Conservation (phyloP, 2,329 filamentous ascomycete genomes). For the Trichoderma atroviride region DNA sequence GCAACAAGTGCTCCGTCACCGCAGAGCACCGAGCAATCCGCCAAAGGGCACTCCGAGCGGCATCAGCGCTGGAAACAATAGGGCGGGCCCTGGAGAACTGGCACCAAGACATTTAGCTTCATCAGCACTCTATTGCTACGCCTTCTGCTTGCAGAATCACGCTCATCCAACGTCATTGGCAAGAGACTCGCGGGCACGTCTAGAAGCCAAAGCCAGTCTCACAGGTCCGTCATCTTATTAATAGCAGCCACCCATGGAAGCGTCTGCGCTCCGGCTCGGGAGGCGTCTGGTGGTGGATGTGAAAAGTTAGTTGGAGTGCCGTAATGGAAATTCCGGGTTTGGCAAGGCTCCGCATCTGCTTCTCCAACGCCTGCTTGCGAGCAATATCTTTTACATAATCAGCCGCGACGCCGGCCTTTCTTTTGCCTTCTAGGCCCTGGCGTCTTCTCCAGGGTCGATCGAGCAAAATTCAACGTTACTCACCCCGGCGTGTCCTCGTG, state of each 20-base stretch:
- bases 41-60: neutral
- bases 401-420: neutral
- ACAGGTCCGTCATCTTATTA: neutral
- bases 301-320: constrained; percentile 21
- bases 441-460: neutral
- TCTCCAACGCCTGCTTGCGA: constrained; percentile 1
- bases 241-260: neutral
- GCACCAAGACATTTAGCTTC: neutral
- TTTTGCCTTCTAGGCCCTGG: constrained; percentile 15
- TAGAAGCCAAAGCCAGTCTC: neutral
- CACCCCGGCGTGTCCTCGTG: constrained; percentile 20
- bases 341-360: constrained; percentile 21
- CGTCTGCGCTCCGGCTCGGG: constrained; percentile 13
- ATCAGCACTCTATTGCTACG: constrained; percentile 15
- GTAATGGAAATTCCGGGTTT: constrained; percentile 28
- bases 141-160: neutral
- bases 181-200: neutral
- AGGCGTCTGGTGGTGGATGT: constrained; percentile 7
- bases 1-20: neutral
- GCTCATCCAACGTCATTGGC: neutral
- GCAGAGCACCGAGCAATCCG: neutral
- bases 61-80: neutral
- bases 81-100: too few species aligned
- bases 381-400: constrained; percentile 20
- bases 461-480: constrained; percentile 21